These are phyloP conservation scores for Kodamaea kaohsiungensis DNA, from an alignment of 805 yeast species.

Conservation along the genomic window DNA sequence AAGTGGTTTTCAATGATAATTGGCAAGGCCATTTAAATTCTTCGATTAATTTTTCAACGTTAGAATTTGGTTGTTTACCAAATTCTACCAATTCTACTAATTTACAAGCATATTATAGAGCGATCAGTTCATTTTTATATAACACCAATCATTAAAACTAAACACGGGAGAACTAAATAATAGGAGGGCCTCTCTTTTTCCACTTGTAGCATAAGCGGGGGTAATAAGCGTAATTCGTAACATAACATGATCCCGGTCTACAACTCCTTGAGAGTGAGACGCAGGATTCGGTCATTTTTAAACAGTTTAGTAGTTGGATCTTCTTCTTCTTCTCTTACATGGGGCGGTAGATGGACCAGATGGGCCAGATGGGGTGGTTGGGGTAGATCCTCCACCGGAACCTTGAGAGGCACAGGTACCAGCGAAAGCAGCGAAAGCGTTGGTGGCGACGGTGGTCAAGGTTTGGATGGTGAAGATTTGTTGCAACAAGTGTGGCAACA, in stretches of 20 bases:
- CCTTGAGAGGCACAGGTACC: constrained; percentile 25
- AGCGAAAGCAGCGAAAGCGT: constrained; percentile 40
- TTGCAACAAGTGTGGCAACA: constrained; percentile 34
- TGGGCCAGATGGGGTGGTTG: constrained; percentile 9
- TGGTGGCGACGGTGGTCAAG: constrained; percentile 33
- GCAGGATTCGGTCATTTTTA: background rate
- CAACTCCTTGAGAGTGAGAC: constrained; percentile 1
- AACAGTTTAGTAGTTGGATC: constrained; percentile 22
- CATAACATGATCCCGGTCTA: background rate
- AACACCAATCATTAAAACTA: constrained; percentile 2
- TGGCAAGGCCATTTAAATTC: too few relatives aligned
- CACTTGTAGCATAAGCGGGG: constrained; percentile 2
- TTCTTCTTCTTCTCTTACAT: constrained; percentile 34
- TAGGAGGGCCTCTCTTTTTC: background rate
- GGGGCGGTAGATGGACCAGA: constrained; percentile 20
- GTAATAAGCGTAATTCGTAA: constrained; percentile 1
- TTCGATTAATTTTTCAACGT: too few relatives aligned
- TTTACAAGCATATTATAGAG: background rate
- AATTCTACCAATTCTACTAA: too few relatives aligned
- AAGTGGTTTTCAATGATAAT: too few relatives aligned
- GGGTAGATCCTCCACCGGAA: constrained; percentile 8
- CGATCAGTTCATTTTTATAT: background rate
- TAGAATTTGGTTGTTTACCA: too few relatives aligned
- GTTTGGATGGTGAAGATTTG: constrained; percentile 35
- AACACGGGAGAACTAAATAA: constrained; percentile 1